Base-by-base conservation (phyloP, 805 yeast species). In the Teunomyces lycoperdinae region DNA sequence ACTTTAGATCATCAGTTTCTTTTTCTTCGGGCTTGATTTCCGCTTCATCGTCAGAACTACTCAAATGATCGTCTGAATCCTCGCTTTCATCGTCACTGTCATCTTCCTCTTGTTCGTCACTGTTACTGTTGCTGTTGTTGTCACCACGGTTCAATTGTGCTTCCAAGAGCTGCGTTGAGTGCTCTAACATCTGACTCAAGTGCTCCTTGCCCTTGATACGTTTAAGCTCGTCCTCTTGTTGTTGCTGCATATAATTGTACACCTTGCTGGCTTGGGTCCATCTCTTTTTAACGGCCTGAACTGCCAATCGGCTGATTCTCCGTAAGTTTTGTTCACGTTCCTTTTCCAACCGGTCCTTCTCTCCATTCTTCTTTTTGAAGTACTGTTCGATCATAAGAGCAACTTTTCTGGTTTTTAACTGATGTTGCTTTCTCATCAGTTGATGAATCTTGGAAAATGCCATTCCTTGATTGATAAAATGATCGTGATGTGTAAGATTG, bases 251-350 rank as follows among this genome's bases (percentile, higher is more conserved):
- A 11, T 83, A 86, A 43, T 74, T 76, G 60, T 79, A 85, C 0
- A 89, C 95, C 62, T 87, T 89, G 52, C 85, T 88, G 2, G 97
- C 99, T 43, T 90, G 76, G 17, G 77, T 71, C 99, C 99, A 94
- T 59, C 94, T 83, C 63, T 84, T 89, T 66, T 85, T 85, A 9
- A 94, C 97, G 39, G 90, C 89, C 57, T 81, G 84, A 1, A 87
- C 86, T 0, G 95, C 87, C 43, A 84, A 77, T 56, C 89, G 80
- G n/a, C 97, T 96, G 30, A 92, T 64, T 50, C 78, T 80, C 48
- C 77, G 73, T 49, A 86, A 73, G 45, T 82, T 80, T 56, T 80
- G 85, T 56, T 90, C 96, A 56, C 83, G 80, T 49, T 87, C 95
- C 54, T 84, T 84, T 17, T 78, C 77, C 49, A 82, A 80, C 49